Evolutionary conservation across 2,329 filamentous ascomycete genomes (phyloP).

Genomic region (Aspergillus ochraceoroseus): DNA sequence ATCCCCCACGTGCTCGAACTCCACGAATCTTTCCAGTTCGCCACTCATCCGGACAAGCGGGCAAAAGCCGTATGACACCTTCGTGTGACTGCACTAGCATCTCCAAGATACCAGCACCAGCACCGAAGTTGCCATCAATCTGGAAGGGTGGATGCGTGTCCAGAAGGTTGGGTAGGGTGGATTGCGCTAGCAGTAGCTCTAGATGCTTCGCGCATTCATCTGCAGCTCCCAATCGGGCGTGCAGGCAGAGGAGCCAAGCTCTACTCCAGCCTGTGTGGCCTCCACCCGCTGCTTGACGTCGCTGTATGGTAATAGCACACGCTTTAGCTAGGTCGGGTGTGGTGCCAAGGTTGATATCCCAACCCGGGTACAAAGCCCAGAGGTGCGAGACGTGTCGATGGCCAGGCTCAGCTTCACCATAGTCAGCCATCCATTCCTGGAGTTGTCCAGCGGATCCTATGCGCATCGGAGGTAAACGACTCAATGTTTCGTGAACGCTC

Average conservation of each 20-base stretch:
- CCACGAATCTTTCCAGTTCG: slow-evolving; percentile 31
- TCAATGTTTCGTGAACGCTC: slow-evolving; percentile 11
- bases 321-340: slow-evolving; percentile 33
- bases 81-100: slow-evolving; percentile 43
- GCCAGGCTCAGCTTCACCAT: slow-evolving; percentile 42
- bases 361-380: slow-evolving; percentile 47
- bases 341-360: slow-evolving; percentile 33
- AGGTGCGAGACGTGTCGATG: slow-evolving; percentile 51
- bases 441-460: slow-evolving; percentile 27
- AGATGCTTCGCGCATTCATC: slow-evolving; percentile 39
- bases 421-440: slow-evolving; percentile 35
- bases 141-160: slow-evolving; percentile 48
- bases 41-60: slow-evolving; percentile 39
- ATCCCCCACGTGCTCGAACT: slow-evolving; percentile 36
- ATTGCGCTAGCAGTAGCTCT: slow-evolving; percentile 38
- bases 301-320: slow-evolving; percentile 23
- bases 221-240: slow-evolving; percentile 44
- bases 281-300: slow-evolving; percentile 39
- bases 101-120: slow-evolving; percentile 46
- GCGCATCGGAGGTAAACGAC: slow-evolving; percentile 23
- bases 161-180: slow-evolving; percentile 45
- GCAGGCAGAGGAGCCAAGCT: slow-evolving; percentile 50
- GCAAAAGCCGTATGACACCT: slow-evolving; percentile 36
- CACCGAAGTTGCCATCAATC: slow-evolving; percentile 51
- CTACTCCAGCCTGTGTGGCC: slow-evolving; percentile 52